Conservation (phyloP, 306 rosid genomes). For the Trichosanthes cucumerina region DNA sequence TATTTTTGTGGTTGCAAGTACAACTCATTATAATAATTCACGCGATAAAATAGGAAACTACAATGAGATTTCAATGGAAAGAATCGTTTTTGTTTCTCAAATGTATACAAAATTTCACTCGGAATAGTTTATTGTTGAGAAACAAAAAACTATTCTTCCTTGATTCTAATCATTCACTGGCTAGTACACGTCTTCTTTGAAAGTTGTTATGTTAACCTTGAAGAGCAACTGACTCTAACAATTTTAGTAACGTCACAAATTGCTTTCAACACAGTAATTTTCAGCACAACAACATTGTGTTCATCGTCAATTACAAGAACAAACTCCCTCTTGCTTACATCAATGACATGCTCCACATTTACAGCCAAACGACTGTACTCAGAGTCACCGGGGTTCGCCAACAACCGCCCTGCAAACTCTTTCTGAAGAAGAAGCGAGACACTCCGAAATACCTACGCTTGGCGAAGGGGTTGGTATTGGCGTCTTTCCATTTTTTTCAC, state of each 20-base stretch:
- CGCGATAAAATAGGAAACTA: background rate
- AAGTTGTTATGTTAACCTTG: too few species aligned
- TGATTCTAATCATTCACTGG: too few species aligned
- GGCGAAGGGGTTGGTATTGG: background rate
- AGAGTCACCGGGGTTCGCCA: constrained; percentile 63
- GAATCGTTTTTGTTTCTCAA: background rate
- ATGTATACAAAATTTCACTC: background rate
- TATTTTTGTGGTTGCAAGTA: too few species aligned
- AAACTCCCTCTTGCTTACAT: constrained; percentile 84
- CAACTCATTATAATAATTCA: too few species aligned
- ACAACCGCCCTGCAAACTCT: constrained; percentile 71
- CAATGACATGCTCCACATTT: constrained; percentile 66
- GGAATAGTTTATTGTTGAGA: background rate
- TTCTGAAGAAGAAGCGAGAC: constrained; percentile 87
- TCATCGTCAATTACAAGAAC: too few species aligned
- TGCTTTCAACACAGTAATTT: too few species aligned
- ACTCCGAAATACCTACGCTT: constrained; percentile 30
- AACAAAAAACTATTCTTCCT: too few species aligned
- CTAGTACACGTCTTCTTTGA: too few species aligned
- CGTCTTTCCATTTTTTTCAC: background rate
- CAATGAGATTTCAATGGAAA: background rate
- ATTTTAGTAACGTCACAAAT: too few species aligned
- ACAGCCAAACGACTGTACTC: constrained; percentile 75
- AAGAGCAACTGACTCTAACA: too few species aligned
- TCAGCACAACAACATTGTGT: too few species aligned